A percentile compares a stretch with the other conserved stretches of the same genome.
These are phyloP conservation scores for Leccinum sublutescens DNA, from an alignment of 768 basidiomycete species.

Conservation along the genomic window DNA sequence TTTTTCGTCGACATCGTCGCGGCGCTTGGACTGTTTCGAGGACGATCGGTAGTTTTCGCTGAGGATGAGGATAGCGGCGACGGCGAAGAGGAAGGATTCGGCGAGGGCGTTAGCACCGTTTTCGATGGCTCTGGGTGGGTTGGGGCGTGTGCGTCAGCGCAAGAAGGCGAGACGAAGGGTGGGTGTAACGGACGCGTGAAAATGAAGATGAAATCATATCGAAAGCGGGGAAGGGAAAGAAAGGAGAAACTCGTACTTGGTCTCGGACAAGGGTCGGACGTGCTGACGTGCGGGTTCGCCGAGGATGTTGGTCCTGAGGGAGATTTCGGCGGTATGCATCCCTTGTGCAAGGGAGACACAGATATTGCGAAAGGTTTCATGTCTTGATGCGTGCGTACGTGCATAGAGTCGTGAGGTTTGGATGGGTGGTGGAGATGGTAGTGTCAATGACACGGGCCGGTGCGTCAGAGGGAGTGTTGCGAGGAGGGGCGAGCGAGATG, in stretches of 20 bases:
- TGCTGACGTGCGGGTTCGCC: constrained; percentile 67
- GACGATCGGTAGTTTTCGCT: constrained; percentile 77
- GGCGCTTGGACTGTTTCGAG: constrained; percentile 64
- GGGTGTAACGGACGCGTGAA: background rate
- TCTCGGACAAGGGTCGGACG: constrained; percentile 75
- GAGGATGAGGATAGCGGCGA: constrained; percentile 70
- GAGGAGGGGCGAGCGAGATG: background rate
- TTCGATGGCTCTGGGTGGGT: constrained; percentile 66
- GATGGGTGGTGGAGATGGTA: background rate
- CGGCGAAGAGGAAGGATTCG: constrained; percentile 80
- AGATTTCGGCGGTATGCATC: constrained; percentile 72
- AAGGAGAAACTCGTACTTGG: constrained; percentile 46
- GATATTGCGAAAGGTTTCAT: constrained; percentile 66
- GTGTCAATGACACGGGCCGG: background rate
- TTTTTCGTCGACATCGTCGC: constrained; percentile 69
- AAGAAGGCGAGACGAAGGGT: background rate
- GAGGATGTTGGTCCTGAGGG: constrained; percentile 70
- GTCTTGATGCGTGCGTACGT: constrained; percentile 38
- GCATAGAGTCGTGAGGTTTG: background rate
- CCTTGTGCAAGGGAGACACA: constrained; percentile 75
- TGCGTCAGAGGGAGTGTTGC: background rate
- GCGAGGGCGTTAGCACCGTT: constrained; percentile 84
- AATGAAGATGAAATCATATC: background rate
- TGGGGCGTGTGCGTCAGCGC: background rate
- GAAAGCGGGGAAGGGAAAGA: background rate